phyloP scores from a whole-genome alignment of 179 eudicot genomes.

The Spinacia oleracea region DNA sequence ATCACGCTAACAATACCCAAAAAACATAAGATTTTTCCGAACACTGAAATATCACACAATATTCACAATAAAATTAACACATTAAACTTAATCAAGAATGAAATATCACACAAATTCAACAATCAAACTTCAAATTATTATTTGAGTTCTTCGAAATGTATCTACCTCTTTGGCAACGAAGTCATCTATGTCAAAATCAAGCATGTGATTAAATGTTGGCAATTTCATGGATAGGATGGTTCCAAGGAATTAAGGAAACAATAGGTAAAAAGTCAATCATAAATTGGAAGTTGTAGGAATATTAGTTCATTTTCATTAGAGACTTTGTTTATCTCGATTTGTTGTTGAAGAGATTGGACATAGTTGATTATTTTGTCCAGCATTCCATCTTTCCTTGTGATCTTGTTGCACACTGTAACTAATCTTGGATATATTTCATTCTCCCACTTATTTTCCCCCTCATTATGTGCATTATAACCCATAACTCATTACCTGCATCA shows the following conservation, averaged over 20 bases:
- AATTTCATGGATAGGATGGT: slow-evolving; percentile 94
- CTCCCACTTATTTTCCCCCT: slow-evolving; percentile 93
- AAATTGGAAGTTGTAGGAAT: not conserved
- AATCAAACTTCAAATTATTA: too few species aligned
- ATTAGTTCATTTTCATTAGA: not conserved
- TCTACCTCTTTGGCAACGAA: slow-evolving; percentile 70
- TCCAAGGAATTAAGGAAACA: slow-evolving; percentile 16
- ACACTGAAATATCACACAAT: too few species aligned
- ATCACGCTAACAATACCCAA: too few species aligned
- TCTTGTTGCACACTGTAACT: slow-evolving; percentile 92
- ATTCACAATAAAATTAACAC: too few species aligned
- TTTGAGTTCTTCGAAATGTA: not conserved
- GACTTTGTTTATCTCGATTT: slow-evolving; percentile 70
- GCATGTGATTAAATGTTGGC: slow-evolving; percentile 69
- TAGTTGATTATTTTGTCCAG: slow-evolving; percentile 94
- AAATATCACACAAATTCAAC: too few species aligned
- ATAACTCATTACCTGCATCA: too few species aligned
- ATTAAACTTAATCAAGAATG: too few species aligned
- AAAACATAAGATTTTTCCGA: too few species aligned
- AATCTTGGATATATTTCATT: slow-evolving; percentile 90
- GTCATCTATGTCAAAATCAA: slow-evolving; percentile 71
- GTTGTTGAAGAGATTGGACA: slow-evolving; percentile 93
- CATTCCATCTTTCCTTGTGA: slow-evolving; percentile 97
- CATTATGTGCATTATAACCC: slow-evolving; percentile 56
- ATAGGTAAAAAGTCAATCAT: too few species aligned